Evolutionary conservation across 2,329 filamentous ascomycete genomes (phyloP).

Genomic region (Aspergillus chevalieri): DNA sequence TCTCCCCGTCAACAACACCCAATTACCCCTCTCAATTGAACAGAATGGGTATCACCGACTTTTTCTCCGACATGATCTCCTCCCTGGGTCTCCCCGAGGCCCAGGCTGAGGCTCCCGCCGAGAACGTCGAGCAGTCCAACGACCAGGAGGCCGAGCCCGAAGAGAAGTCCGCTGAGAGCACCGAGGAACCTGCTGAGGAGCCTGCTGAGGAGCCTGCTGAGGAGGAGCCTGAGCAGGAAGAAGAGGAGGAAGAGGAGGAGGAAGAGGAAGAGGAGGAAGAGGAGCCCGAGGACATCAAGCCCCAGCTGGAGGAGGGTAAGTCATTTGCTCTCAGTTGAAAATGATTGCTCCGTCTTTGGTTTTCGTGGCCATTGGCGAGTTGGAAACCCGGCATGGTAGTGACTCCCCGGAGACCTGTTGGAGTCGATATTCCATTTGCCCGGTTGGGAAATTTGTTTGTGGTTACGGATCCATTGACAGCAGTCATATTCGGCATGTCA

Average conservation of each 20-base stretch:
- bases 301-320: slow-evolving; percentile 86
- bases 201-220: slow-evolving; percentile 24
- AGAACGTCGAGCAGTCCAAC: slow-evolving; percentile 46
- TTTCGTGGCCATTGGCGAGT: slow-evolving; percentile 11
- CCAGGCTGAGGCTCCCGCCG: slow-evolving; percentile 55
- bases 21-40: slow-evolving; percentile 24
- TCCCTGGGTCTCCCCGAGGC: slow-evolving; percentile 57
- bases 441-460: too few relatives aligned
- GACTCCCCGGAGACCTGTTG: too few relatives aligned
- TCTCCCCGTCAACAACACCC: slow-evolving; percentile 21
- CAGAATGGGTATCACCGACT: slow-evolving; percentile 59
- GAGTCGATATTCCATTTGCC: too few relatives aligned
- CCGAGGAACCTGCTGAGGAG: slow-evolving; percentile 31
- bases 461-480: too few relatives aligned
- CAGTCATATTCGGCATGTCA: too few relatives aligned
- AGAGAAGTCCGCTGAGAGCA: slow-evolving; percentile 20
- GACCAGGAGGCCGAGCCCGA: slow-evolving; percentile 37
- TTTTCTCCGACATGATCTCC: slow-evolving; percentile 59
- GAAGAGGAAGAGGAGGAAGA: slow-evolving; percentile 80
- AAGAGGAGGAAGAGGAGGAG: slow-evolving; percentile 60
- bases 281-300: slow-evolving; percentile 78
- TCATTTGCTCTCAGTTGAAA: slow-evolving; percentile 20
- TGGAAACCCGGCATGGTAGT: too few relatives aligned
- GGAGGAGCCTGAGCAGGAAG: slow-evolving; percentile 46
- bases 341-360: background rate